Evolutionary conservation across 2,329 filamentous ascomycete species (phyloP), one percentile per base, ranked within the genome.

Genomic region (Phoma herbarum): DNA sequence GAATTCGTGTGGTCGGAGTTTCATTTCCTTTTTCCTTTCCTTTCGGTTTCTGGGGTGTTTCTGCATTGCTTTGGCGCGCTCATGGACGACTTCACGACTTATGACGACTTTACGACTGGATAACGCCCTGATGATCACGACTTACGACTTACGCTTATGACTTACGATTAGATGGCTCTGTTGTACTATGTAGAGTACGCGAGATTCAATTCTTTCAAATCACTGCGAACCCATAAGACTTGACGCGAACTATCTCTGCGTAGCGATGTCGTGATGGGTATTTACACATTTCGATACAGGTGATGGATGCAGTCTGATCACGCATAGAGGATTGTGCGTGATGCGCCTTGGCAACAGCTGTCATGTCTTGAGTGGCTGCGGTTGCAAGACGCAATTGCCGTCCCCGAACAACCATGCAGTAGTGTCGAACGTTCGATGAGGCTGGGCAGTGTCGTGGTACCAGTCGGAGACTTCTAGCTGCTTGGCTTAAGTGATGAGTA

Each of bases 311-410:
- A 61, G 53, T 49, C 18, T 23, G 33, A 42, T 56, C 60, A 62
- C 63, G 44, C 44, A 35, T 52, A 47, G 45, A 60, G 14, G 20
- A 22, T 41, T 41, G 44, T 61, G 57, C 64, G 63, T 26, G 31
- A 57, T 64, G 66, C 60, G 62, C 45, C 50, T 59, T 55, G 57
- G 51, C 48, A 66, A 59, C 68, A 73, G 67, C 64, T 75, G 71
- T 68, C 69, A 61, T 42, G 49, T 54, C 29, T 25, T 68, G 63
- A 73, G 46, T 74, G 70, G 71, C 61, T 65, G 44, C 26, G 48
- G 52, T 49, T 52, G 52, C 41, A 52, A 10, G 39, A 31, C 16
- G 31, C 44, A n/a, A 43, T 39, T 23, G 23, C 47, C 49, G 37
- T 39, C 44, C 29, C 49, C 52, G 46, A 49, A 37, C 41, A 25